Evolutionary conservation across 768 basidiomycete species (phyloP), one percentile per base, ranked within the genome.

Genomic region (Rhodotorula graminis): DNA sequence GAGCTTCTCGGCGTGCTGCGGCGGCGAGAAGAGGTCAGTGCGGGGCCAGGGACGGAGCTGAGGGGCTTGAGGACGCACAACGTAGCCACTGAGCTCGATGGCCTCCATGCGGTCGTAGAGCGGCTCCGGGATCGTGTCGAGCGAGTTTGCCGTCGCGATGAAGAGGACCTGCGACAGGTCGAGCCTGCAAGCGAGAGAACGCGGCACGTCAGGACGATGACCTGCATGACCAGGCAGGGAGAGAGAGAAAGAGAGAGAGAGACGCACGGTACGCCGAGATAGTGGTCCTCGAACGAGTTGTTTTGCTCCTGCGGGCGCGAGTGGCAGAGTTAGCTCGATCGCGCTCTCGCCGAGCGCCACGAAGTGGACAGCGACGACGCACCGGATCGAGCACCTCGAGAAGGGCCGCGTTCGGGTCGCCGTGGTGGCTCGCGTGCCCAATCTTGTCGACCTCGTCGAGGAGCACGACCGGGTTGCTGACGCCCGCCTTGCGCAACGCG

Each of bases 391-490:
- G 84, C 0, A 94, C 92, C 78, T 97, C 93, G 9, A 97, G 82
- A 71, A 97, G 81, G 0, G 93, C 93, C 52, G 94, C 94, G 6
- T 87, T 87, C 23, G 93, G 93, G 80, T 95, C 93, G 0, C 93
- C 93, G 76, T 95, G 93, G 89, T 90, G 19, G 73, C 77, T 25
- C 65, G 72, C n/a, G 72, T 73, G 63, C 0, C 79, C 79, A 66
- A 92, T 86, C 82, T 96, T 96, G 82, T 96, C 94, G 57, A 96
- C 87, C 80, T 96, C 94, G 78, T 96, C 94, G 16, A 94, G 82
- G 46, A 97, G 82, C 65, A 95, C 83, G 10, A 97, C 90, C 21
- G 88, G 87, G 80, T 96, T 92, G 40, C 84, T 82, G 60, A 91
- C 84, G 12, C 91, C 91, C 1, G 90, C 90, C 78, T 91, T 92